phyloP scores from a whole-genome alignment of 2,329 filamentous ascomycete species.

The Neurospora sp. region DNA sequence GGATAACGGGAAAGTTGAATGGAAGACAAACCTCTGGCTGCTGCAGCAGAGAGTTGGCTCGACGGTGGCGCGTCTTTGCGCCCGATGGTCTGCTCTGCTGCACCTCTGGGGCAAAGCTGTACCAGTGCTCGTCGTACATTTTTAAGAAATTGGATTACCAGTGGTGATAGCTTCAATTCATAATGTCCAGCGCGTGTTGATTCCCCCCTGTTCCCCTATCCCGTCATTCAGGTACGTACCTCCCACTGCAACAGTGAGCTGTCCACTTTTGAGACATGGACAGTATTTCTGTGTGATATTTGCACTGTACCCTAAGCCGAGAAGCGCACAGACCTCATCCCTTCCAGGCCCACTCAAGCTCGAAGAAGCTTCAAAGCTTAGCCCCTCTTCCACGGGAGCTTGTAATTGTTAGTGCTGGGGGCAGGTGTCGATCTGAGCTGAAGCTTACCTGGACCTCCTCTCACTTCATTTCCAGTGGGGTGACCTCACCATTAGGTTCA shows the following conservation, averaged over 20 bases:
- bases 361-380: too few species aligned
- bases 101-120: conserved; percentile 58
- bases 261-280: neutral
- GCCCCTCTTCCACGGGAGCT: neutral
- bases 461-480: neutral
- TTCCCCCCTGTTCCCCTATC: neutral
- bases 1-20: too few species aligned
- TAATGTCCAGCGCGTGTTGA: neutral
- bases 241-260: neutral
- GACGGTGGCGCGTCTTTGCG: conserved; percentile 44
- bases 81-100: conserved; percentile 33
- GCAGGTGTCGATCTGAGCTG: neutral
- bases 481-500: neutral
- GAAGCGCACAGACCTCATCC: neutral
- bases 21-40: conserved; percentile 47
- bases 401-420: neutral
- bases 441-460: neutral
- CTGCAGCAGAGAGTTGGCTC: conserved; percentile 61
- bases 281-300: neutral
- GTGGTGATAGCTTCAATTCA: neutral
- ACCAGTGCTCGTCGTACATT: conserved; percentile 83
- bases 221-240: neutral
- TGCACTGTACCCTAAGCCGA: neutral
- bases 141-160: neutral
- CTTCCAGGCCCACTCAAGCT: too few species aligned